Base-by-base conservation (phyloP, 116 monocot species). In the Posidonia oceanica region DNA sequence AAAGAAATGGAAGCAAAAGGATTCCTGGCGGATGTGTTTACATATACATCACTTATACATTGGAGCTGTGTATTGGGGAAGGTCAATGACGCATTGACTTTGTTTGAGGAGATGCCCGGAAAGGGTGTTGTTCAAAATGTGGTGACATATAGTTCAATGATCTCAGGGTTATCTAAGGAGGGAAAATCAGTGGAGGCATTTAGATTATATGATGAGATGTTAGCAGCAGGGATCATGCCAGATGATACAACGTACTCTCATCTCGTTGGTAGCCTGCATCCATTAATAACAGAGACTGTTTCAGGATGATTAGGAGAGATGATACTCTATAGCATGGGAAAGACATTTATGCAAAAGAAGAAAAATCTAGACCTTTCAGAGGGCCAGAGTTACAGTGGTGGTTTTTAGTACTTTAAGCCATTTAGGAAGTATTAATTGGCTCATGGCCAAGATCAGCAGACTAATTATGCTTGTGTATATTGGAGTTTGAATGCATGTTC, bases 141-240 rank as follows among this genome's bases (percentile, higher is more conserved):
- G 14, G 83, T 85, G 29, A 84, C 89, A 2, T 97, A 89, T 58
- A 89, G 81, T 4, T 83, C 83, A 23, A 63, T 97, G 55, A 97
- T 97, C 39, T 86, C 85, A 4, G 87, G 92, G 3, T 71, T 97
- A 63, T 75, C 96, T 12, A 97, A 82, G 58, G 75, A 86, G 65
- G 96, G 96, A 57, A 89, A 81, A 68, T 83, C 89, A 7, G 92
- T 85, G 8, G 96, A 89, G 70, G 96, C 92, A 5, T 89, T 89
- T 63, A 68, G n/a, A 78, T 79, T 91, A 69, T 92, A 97, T 40
- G 82, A 92, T 59, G 82, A 89, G 66, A 97, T 97, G 92, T 14
- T 89, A 52, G 76, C 59, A 64, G 75, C 68, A n/a, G 96, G 92
- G 54, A 14, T 97, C 37, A 75, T 17, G 7, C 92, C 96, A 20